These are phyloP conservation scores for Cryptococcus neoformans DNA, from an alignment of 1,284 basidiomycete genomes.

Conservation along the genomic window DNA sequence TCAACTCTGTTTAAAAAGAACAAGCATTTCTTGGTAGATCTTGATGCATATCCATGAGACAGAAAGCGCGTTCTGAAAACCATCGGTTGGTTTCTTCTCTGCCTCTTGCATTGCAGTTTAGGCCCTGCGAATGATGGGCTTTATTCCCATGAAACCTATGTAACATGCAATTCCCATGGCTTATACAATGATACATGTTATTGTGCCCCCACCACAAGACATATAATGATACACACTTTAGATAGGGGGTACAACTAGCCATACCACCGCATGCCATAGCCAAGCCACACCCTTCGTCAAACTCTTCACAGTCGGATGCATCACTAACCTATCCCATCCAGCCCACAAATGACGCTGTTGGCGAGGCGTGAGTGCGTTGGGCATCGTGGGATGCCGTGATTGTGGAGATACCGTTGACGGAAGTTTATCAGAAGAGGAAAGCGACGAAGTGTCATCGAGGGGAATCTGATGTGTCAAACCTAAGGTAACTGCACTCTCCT, in stretches of 20 bases:
- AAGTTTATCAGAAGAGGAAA: not conserved
- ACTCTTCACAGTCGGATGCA: constrained; percentile 7
- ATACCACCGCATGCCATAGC: constrained; percentile 26
- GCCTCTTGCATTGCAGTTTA: too few relatives aligned
- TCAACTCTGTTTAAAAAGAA: too few relatives aligned
- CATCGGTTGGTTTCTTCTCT: too few relatives aligned
- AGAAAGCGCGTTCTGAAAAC: too few relatives aligned
- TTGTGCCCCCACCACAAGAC: too few relatives aligned
- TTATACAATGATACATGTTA: too few relatives aligned
- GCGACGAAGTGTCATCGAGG: not conserved
- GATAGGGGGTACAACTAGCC: constrained; percentile 11
- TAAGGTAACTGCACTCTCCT: not conserved
- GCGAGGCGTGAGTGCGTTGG: constrained; percentile 25
- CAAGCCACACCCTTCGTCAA: constrained; percentile 16
- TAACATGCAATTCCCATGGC: too few relatives aligned
- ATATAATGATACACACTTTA: too few relatives aligned
- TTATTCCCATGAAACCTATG: too few relatives aligned
- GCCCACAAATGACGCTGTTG: not conserved
- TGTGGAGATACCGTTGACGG: not conserved
- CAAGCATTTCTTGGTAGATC: too few relatives aligned
- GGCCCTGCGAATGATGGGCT: too few relatives aligned
- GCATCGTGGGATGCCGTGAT: constrained; percentile 1
- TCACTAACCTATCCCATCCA: not conserved
- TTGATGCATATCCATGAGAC: too few relatives aligned
- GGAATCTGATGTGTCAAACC: not conserved